Evolutionary conservation across 768 basidiomycete genomes (phyloP).

Genomic region (Amanita brunnescens): DNA sequence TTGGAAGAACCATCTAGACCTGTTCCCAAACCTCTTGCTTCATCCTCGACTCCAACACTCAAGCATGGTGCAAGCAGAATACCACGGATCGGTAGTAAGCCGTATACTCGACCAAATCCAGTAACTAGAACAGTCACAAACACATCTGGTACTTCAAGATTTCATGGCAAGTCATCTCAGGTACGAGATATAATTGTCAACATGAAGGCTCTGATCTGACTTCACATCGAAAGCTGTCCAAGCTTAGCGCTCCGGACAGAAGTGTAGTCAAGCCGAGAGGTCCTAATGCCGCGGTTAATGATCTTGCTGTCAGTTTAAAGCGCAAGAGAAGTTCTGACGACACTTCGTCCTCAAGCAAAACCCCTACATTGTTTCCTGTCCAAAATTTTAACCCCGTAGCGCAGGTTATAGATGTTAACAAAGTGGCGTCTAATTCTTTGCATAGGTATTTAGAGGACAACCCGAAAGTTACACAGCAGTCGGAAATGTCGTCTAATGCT

Average conservation of each 20-base stretch:
- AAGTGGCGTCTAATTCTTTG: neutral
- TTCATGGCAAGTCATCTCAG: neutral
- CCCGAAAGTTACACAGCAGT: neutral
- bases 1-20: neutral
- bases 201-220: neutral
- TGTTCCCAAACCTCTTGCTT: neutral
- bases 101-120: conserved; percentile 37
- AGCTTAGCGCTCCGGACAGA: neutral
- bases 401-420: neutral
- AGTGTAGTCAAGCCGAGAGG: neutral
- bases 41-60: conserved; percentile 22
- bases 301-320: conserved; percentile 21
- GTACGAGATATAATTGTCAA: neutral
- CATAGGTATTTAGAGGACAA: neutral
- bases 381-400: conserved; percentile 19
- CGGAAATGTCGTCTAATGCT: neutral
- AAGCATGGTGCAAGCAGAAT: conserved; percentile 51
- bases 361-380: conserved; percentile 18
- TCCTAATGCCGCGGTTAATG: neutral
- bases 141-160: neutral
- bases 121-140: neutral
- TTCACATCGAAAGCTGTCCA: neutral
- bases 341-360: conserved; percentile 16
- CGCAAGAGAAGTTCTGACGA: conserved; percentile 32
- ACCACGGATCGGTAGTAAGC: conserved; percentile 51